Evolutionary conservation across 768 basidiomycete species (phyloP).

Genomic region (Lentinula detonsa): DNA sequence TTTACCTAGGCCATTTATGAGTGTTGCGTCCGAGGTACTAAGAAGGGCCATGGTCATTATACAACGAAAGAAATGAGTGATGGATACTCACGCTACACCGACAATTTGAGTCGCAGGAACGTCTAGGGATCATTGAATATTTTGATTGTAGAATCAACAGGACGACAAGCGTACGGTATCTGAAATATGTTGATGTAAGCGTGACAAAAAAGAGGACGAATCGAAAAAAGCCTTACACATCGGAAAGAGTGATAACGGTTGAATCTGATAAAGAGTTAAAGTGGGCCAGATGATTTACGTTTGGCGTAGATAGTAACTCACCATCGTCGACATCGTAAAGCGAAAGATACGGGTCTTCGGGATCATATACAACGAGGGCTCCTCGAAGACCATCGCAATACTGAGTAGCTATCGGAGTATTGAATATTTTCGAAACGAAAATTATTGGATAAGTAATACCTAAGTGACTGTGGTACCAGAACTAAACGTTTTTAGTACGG

Average conservation of each 20-base stretch:
- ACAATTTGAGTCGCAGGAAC: background rate
- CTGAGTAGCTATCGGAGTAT: conserved; percentile 27
- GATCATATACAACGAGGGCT: conserved; percentile 27
- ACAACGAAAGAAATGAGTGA: background rate
- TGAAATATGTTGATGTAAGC: background rate
- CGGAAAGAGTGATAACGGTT: conserved; percentile 28
- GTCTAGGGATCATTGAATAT: background rate
- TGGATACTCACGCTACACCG: background rate
- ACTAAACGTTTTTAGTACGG: background rate
- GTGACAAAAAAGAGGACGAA: conserved; percentile 5
- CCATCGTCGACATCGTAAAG: conserved; percentile 21
- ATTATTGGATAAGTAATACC: background rate
- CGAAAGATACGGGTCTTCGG: conserved; percentile 11
- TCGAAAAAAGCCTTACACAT: conserved; percentile 20
- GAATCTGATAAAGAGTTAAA: conserved; percentile 9
- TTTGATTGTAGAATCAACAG: background rate
- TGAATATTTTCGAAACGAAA: conserved; percentile 17
- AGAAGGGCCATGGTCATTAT: background rate
- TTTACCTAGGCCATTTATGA: conserved; percentile 29
- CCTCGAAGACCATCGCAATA: conserved; percentile 38
- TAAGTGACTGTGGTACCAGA: conserved; percentile 16
- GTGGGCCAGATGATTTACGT: background rate
- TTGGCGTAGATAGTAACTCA: background rate
- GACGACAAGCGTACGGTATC: background rate
- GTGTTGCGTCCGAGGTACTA: conserved; percentile 14